Percentiles rank a stretch among this genome's conserved stretches.
Conservation (phyloP, 108 stramenopile species). For the Cyclotella choctawhatcheeana region DNA sequence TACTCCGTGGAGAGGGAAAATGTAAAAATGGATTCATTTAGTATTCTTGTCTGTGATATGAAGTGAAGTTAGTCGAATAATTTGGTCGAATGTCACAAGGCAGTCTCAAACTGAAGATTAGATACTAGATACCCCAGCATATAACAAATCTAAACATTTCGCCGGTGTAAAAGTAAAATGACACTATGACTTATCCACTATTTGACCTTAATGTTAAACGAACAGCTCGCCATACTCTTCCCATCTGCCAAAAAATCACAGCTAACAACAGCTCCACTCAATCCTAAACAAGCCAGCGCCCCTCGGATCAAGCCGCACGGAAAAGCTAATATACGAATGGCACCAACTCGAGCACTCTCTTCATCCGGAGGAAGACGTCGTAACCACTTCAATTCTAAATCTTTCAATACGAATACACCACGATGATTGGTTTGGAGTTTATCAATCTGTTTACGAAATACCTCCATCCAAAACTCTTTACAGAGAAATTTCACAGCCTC, state of each 20-base stretch:
- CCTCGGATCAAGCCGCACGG: slow-evolving; percentile 94
- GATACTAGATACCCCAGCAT: too few species aligned
- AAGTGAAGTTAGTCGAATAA: too few species aligned
- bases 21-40: background rate
- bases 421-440: slow-evolving; percentile 96
- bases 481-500: slow-evolving; percentile 95
- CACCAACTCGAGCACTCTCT: slow-evolving; percentile 76
- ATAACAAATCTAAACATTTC: too few species aligned
- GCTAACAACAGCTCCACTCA: slow-evolving; percentile 80
- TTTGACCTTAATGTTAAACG: slow-evolving; percentile 94
- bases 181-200: too few species aligned
- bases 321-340: slow-evolving; percentile 82
- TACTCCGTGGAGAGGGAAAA: slow-evolving; percentile 4
- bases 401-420: slow-evolving; percentile 93
- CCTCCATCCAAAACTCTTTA: slow-evolving; percentile 94
- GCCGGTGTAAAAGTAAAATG: background rate
- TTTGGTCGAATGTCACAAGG: too few species aligned
- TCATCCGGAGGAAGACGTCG: slow-evolving; percentile 71
- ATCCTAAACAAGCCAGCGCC: slow-evolving; percentile 86
- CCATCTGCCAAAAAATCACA: slow-evolving; percentile 93
- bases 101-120: too few species aligned
- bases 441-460: slow-evolving; percentile 94
- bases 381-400: slow-evolving; percentile 83
- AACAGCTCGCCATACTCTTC: slow-evolving; percentile 88
- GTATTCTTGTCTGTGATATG: too few species aligned